Evolutionary conservation across 306 rosid species (phyloP).

Genomic region (Sphenostylis stenocarpa): DNA sequence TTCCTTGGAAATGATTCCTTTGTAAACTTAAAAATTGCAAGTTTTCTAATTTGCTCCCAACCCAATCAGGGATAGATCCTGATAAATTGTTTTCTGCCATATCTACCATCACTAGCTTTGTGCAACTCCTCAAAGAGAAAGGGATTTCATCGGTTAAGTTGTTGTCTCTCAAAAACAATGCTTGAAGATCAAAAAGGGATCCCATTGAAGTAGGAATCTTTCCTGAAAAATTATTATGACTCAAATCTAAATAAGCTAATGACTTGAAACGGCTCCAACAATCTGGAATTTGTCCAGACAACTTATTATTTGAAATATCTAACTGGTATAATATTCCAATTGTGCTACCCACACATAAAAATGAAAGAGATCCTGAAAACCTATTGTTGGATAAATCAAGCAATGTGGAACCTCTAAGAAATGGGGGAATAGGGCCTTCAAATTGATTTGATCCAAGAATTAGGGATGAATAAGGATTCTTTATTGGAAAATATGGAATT

Average conservation of each 20-base stretch:
- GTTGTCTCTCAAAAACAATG: background rate
- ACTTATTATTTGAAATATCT: background rate
- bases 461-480: accelerated
- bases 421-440: conserved; percentile 15
- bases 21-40: no score
- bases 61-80: background rate
- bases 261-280: conserved; percentile 5
- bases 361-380: background rate
- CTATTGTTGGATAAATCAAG: background rate
- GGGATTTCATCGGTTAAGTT: background rate
- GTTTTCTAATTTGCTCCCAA: accelerated
- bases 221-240: no score
- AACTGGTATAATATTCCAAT: accelerated
- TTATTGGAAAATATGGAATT: background rate
- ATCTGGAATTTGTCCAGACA: conserved; percentile 7
- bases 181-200: background rate
- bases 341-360: background rate
- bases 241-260: background rate
- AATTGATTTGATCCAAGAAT: background rate
- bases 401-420: background rate
- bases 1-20: background rate
- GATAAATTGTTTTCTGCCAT: background rate
- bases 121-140: background rate
- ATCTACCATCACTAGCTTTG: background rate
- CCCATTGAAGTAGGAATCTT: no score